These are phyloP conservation scores for Aspergillus pseudoterreus DNA, from an alignment of 2,329 filamentous ascomycete species.

Conservation along the genomic window DNA sequence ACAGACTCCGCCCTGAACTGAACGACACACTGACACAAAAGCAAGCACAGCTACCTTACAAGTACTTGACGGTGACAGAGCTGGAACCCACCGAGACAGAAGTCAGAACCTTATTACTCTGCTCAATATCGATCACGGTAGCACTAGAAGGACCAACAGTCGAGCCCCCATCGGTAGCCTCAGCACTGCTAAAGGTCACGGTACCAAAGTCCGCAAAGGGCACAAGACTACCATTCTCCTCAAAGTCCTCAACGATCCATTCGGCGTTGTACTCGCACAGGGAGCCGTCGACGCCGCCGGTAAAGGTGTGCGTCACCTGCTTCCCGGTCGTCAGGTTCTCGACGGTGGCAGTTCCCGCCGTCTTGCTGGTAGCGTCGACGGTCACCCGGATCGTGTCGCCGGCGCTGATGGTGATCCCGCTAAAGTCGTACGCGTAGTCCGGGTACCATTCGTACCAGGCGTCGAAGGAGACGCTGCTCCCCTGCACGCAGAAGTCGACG, in stretches of 20 bases:
- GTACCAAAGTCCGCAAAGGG: conserved; percentile 47
- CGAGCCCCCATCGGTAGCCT: conserved; percentile 27
- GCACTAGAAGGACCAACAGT: conserved; percentile 35
- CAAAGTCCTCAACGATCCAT: conserved; percentile 52
- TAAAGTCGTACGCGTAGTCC: conserved; percentile 53
- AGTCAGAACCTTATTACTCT: conserved; percentile 36
- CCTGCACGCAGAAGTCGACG: conserved; percentile 50
- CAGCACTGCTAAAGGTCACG: conserved; percentile 43
- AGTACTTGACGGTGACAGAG: conserved; percentile 24
- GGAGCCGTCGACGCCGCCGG: conserved; percentile 29
- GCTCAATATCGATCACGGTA: conserved; percentile 46
- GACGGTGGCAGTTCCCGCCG: conserved; percentile 43
- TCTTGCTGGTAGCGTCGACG: conserved; percentile 40
- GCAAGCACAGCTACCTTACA: conserved; percentile 6
- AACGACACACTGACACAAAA: too few species aligned
- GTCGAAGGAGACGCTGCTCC: conserved; percentile 42
- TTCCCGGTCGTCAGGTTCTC: conserved; percentile 51
- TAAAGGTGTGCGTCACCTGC: conserved; percentile 51
- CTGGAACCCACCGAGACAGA: conserved; percentile 18
- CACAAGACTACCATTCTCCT: conserved; percentile 35
- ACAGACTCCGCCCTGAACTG: too few species aligned
- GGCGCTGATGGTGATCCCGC: conserved; percentile 40
- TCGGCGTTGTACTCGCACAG: conserved; percentile 58
- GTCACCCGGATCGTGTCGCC: conserved; percentile 43
- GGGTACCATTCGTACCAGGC: conserved; percentile 62